These are phyloP conservation scores for Senna tora DNA, from an alignment of 306 rosid species.

Conservation along the genomic window DNA sequence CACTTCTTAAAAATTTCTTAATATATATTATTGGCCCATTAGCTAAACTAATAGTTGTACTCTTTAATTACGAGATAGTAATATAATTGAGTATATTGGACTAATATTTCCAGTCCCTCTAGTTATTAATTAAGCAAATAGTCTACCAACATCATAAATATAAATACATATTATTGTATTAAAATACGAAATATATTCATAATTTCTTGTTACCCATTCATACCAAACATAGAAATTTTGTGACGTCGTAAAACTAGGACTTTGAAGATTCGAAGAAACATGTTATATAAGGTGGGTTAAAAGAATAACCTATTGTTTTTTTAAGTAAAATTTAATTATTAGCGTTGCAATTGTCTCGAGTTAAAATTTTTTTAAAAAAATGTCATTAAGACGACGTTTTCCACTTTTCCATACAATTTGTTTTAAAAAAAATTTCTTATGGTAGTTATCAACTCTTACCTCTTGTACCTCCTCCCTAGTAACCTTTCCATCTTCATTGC, in stretches of 20 bases:
- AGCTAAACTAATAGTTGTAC: too few relatives aligned
- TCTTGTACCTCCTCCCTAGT: conserved; percentile 88
- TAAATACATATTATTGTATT: too few relatives aligned
- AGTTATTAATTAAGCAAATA: not conserved
- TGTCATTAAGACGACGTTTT: too few relatives aligned
- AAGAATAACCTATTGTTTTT: not conserved
- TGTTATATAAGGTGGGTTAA: not conserved
- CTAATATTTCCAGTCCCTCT: not conserved
- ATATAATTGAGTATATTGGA: not conserved
- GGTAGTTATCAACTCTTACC: conserved; percentile 53
- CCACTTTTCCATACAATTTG: too few relatives aligned
- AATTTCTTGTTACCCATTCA: not conserved
- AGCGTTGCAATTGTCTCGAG: too few relatives aligned
- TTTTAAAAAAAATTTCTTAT: not conserved
- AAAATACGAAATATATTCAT: not conserved
- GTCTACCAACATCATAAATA: not conserved
- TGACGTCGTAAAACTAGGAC: not conserved
- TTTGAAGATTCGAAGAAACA: not conserved
- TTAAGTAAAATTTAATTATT: not conserved
- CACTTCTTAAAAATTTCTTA: not conserved
- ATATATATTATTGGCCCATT: too few relatives aligned
- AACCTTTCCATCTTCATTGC: conserved; percentile 90
- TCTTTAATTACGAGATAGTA: too few relatives aligned
- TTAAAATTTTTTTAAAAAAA: too few relatives aligned
- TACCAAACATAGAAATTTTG: not conserved